A percentile compares a stretch with the other conserved stretches of the same genome.
phyloP scores from a whole-genome alignment of 345 rosid species.

The Salix koriyanagi region DNA sequence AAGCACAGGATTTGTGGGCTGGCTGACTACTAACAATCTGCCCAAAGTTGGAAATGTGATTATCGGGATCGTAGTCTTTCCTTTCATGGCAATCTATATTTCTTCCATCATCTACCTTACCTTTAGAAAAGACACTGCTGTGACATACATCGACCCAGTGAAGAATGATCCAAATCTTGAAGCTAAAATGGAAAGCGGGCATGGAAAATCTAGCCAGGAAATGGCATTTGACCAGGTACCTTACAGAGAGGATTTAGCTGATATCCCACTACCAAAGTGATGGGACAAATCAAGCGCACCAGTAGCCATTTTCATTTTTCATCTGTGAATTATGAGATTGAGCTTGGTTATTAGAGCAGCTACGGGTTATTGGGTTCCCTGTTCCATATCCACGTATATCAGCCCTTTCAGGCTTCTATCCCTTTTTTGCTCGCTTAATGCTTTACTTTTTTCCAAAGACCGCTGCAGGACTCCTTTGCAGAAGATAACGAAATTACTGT shows the following conservation, averaged over 20 bases:
- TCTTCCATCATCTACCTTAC: slow-evolving; percentile 44
- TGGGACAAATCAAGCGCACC: no score
- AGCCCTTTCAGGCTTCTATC: no score
- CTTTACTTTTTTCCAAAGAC: no score
- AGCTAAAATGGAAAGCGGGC: slow-evolving; percentile 28
- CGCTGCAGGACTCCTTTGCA: no score
- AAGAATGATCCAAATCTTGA: slow-evolving; percentile 16
- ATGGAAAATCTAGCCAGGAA: not conserved
- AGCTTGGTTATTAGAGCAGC: no score
- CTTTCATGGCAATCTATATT: slow-evolving; percentile 45
- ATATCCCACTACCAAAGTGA: slow-evolving; percentile 34
- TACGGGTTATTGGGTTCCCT: no score
- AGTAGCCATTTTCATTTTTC: no score
- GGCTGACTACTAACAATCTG: slow-evolving; percentile 42
- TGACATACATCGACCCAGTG: slow-evolving; percentile 35
- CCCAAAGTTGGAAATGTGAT: slow-evolving; percentile 40
- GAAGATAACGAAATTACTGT: no score
- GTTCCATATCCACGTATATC: no score
- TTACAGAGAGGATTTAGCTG: slow-evolving; percentile 49
- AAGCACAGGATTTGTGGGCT: slow-evolving; percentile 43
- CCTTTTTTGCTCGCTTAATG: no score
- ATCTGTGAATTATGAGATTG: no score
- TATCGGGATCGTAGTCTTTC: slow-evolving; percentile 52
- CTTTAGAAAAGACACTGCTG: slow-evolving; percentile 38
- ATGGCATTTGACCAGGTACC: slow-evolving; percentile 13